These are phyloP conservation scores for Scheffersomyces titani DNA, from an alignment of 1,139 yeast genomes.

Conservation along the genomic window DNA sequence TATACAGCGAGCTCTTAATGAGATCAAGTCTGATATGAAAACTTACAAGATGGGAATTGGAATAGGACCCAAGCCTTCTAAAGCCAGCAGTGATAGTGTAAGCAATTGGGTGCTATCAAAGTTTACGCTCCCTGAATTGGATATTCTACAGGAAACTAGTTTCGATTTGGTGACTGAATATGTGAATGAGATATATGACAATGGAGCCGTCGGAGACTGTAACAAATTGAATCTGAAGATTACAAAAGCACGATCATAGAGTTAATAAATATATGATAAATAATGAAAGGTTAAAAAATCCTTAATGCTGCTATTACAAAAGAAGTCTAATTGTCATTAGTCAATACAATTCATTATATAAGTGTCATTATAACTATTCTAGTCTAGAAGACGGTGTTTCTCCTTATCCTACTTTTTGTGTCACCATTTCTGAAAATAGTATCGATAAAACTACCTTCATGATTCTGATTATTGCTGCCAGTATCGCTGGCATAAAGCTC, in stretches of 20 bases:
- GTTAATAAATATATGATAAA: no score
- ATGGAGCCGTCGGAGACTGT: constrained; percentile 9
- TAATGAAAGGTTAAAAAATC: no score
- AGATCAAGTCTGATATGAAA: constrained; percentile 4
- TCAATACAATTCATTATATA: not conserved
- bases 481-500: not conserved
- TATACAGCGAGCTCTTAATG: constrained; percentile 13
- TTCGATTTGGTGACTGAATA: constrained; percentile 4
- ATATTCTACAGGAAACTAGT: constrained; percentile 4
- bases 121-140: constrained; percentile 18
- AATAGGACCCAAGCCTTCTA: constrained; percentile 46
- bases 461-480: not conserved
- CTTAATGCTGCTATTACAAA: no score
- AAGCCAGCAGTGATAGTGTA: constrained; percentile 36
- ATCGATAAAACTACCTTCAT: not conserved
- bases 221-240: constrained; percentile 14
- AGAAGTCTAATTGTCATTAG: not conserved
- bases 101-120: constrained; percentile 42
- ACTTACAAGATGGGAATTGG: constrained; percentile 42
- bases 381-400: not conserved
- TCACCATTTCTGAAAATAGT: not conserved
- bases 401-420: not conserved
- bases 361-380: not conserved
- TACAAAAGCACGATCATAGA: constrained; percentile 3
- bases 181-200: constrained; percentile 10